Percentiles rank a stretch among this genome's conserved stretches.
phyloP scores from a whole-genome alignment of 495 filamentous ascomycete species.

The Staphylotrichum longicolle region DNA sequence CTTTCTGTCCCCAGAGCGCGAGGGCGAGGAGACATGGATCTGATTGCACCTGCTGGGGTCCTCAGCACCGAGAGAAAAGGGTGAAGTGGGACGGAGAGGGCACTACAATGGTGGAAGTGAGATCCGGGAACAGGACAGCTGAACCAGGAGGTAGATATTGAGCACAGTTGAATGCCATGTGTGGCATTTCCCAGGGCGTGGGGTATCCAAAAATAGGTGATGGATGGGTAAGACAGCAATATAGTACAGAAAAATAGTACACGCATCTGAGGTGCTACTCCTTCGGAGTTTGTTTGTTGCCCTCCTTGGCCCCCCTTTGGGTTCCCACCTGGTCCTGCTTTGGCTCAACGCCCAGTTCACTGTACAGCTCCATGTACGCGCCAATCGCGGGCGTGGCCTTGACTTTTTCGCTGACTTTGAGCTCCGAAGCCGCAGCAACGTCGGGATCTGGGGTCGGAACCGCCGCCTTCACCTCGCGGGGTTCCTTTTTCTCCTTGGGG shows the following conservation, averaged over 20 bases:
- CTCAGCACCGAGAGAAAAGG: too few relatives aligned
- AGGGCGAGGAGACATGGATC: neutral
- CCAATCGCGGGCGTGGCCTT: neutral
- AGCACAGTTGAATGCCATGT: too few relatives aligned
- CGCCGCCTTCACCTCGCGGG: too few relatives aligned
- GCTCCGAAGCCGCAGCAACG: too few relatives aligned
- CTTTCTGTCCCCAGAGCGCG: slow-evolving; percentile 9
- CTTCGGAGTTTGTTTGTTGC: neutral
- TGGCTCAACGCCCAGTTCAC: neutral
- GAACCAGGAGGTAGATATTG: too few relatives aligned
- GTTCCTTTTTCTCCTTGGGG: too few relatives aligned
- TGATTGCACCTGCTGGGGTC: neutral
- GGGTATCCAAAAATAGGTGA: neutral
- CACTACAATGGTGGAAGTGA: neutral
- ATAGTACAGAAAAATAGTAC: slow-evolving; percentile 5
- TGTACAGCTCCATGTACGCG: neutral
- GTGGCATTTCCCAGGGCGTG: too few relatives aligned
- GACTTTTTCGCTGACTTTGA: too few relatives aligned
- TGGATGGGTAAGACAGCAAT: neutral
- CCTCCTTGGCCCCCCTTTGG: neutral
- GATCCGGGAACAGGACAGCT: neutral
- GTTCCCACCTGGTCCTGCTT: neutral
- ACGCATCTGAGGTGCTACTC: neutral
- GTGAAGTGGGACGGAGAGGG: too few relatives aligned
- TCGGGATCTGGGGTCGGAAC: neutral